Base-by-base conservation (phyloP, 345 rosid genomes). In the Euphorbia tirucalli region DNA sequence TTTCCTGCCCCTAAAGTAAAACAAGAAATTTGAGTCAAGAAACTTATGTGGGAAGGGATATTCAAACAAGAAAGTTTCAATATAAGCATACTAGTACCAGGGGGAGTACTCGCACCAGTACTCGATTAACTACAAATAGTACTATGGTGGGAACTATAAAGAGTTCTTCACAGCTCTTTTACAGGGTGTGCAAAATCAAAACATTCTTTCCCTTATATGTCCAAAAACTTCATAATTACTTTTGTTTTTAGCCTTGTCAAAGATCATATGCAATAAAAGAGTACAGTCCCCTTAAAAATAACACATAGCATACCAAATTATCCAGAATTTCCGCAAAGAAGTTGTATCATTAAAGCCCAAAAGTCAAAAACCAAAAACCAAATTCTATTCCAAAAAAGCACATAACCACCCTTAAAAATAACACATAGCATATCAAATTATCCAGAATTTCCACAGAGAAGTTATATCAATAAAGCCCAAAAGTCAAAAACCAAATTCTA, bases 1-100 rank as follows among this genome's bases (percentile, higher is more conserved):
- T 90, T 75, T 92, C 79, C 85, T 92, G 87, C 55, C 91, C 99
- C 99, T 95, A 16, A 39, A 69, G 4, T 69, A 11, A 39, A 27
- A 57, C 31, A 16, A 68, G 69, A 30, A 19, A 44, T n/a, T 25
- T 11, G 22, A 63, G 75, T 62, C 66, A 81, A 73, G 74, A 62
- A 72, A 66, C 25, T 64, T 14, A 22, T 15, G 22, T 28, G 7
- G 11, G 49, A 69, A 24, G 25, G 65, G 58, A 37, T 78, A 31
- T 30, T 27, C 46, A 44, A 61, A 27, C 24, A 31, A 57, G 30
- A 11, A 22, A 48, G 14, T 48, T 16, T 48, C 54, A 48, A 16
- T 32, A 32, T 5, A 2, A 5, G 37, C 3, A 5, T 32, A 1
- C 44, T 41, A n/a, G n/a, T n/a, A n/a, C n/a, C n/a, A n/a, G n/a